Base-by-base conservation (phyloP, 2,329 filamentous ascomycete species). In the Neocatenulostroma microsporum region DNA sequence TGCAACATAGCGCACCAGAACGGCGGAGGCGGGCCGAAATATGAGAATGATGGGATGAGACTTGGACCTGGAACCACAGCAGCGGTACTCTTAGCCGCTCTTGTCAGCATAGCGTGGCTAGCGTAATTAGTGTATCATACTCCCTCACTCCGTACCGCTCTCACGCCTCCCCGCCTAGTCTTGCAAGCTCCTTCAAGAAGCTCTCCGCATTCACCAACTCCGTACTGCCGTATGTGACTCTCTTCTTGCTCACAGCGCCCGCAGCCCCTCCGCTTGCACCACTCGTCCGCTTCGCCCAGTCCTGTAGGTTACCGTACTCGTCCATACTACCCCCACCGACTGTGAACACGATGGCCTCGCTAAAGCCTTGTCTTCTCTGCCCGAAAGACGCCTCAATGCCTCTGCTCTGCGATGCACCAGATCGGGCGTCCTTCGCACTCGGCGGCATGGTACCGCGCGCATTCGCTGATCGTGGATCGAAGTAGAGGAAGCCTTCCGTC, bases 401-500 rank as follows among this genome's bases (percentile, higher is more conserved):
- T 58, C 44, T 61, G 23, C 56, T 62, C 71, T 70, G 49, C 30
- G 55, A 46, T 11, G 46, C 48, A 5, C 53, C 54, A 15, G 51
- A 42, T 24, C 53, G 43, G 10, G 50, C 49, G 27, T 56, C 54
- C 32, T 55, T 55, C 70, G 81, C 83, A 1, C 83, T 82, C 4
- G 86, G 83, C 11, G 88, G 88, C 72, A 94, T 84, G 3, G 83
- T 94, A 17, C 91, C 91, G 30, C 91, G 77, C 0, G 91, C 91
- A 55, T 94, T 94, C 20, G 89, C 84, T 46, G 84, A 93, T 35
- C 89, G 78, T 1, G 91, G 91, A 57, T 98, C 93, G 58, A 95
- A 98, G 70, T 95, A 98, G 20, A 96, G 76, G 55, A 95, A 98
- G 53, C 84, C 82, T 58, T 98, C 91, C 2, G 91, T 96, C 68